phyloP scores from a whole-genome alignment of 352 stramenopile genomes.

The Phytophthora agathidicida region DNA sequence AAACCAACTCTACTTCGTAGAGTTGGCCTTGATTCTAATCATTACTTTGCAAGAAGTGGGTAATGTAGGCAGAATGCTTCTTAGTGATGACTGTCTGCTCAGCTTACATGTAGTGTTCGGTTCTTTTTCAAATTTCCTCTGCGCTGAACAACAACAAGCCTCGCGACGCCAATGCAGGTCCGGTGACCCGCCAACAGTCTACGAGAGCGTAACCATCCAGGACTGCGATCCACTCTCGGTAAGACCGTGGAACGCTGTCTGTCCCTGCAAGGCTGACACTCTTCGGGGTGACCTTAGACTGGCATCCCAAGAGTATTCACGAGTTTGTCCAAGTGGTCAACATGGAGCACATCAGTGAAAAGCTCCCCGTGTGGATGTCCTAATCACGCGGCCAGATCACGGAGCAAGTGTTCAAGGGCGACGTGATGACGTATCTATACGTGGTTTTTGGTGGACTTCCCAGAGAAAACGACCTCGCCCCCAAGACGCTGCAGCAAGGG shows the following conservation, averaged over 20 bases:
- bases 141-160: neutral
- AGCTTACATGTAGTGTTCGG: slow-evolving; percentile 13
- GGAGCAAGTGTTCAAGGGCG: slow-evolving; percentile 21
- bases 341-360: neutral
- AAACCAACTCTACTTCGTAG: no score
- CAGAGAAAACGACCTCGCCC: slow-evolving; percentile 23
- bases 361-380: slow-evolving; percentile 25
- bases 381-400: slow-evolving; percentile 28
- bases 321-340: slow-evolving; percentile 31
- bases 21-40: neutral
- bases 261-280: slow-evolving; percentile 5
- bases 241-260: neutral
- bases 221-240: slow-evolving; percentile 19
- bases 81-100: slow-evolving; percentile 14
- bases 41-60: neutral
- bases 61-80: slow-evolving; percentile 2
- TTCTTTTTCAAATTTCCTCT: slow-evolving; percentile 21
- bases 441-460: slow-evolving; percentile 29
- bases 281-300: slow-evolving; percentile 26
- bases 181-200: slow-evolving; percentile 12
- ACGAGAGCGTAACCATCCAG: slow-evolving; percentile 20
- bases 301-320: slow-evolving; percentile 22
- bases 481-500: slow-evolving; percentile 32
- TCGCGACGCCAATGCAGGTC: slow-evolving; percentile 27
- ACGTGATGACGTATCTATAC: slow-evolving; percentile 26